phyloP scores from a whole-genome alignment of 495 filamentous ascomycete species.

The Tuber aestivum region DNA sequence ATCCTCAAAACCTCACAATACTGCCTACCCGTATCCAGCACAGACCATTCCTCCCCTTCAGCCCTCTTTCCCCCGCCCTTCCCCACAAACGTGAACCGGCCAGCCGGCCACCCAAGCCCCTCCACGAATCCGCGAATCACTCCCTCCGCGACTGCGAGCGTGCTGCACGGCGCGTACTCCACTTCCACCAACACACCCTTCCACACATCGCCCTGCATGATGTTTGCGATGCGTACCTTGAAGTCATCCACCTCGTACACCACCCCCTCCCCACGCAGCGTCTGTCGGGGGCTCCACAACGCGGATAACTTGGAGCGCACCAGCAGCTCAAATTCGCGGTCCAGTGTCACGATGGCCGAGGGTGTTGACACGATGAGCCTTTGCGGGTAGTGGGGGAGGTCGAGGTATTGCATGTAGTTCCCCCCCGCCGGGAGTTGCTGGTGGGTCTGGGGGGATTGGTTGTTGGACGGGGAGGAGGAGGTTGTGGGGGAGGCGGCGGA shows the following conservation, averaged over 20 bases:
- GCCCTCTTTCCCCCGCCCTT: conserved; percentile 23
- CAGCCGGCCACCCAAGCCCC: conserved; percentile 23
- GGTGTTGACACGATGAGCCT: conserved; percentile 28
- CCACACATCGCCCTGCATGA: conserved; percentile 39
- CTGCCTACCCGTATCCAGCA: conserved; percentile 40
- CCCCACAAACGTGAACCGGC: conserved; percentile 27
- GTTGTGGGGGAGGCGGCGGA: neutral
- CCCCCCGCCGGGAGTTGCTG: conserved; percentile 12
- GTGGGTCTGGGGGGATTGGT: conserved; percentile 8
- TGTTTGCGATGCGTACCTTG: conserved; percentile 27
- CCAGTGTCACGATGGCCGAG: conserved; percentile 33
- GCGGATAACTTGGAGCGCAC: conserved; percentile 31
- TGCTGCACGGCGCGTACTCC: conserved; percentile 36
- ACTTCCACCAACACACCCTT: conserved; percentile 43
- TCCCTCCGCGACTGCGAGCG: conserved; percentile 30
- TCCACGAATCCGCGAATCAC: conserved; percentile 39
- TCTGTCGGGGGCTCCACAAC: conserved; percentile 36
- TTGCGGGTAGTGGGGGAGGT: conserved; percentile 32
- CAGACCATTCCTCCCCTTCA: conserved; percentile 29
- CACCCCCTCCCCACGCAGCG: conserved; percentile 20
- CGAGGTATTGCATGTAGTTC: conserved; percentile 37
- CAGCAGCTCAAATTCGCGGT: conserved; percentile 35
- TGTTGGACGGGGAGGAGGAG: neutral
- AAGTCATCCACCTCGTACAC: conserved; percentile 40
- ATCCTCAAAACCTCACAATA: conserved; percentile 38